Evolutionary conservation across 768 basidiomycete genomes (phyloP).

Genomic region (Mycena amicta): DNA sequence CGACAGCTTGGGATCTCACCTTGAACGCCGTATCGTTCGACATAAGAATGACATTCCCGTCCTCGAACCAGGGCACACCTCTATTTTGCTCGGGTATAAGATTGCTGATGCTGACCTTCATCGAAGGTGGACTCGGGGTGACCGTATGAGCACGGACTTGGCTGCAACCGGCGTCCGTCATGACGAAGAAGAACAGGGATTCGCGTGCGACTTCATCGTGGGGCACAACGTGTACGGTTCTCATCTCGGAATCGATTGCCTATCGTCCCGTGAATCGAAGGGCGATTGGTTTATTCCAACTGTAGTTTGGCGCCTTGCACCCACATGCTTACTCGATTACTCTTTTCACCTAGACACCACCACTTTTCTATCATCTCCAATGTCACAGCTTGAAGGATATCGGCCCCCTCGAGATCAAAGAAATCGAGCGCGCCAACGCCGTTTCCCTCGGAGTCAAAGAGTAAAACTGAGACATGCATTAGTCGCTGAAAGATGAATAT

Average conservation of each 20-base stretch:
- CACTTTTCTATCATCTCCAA: constrained; percentile 79
- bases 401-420: constrained; percentile 48
- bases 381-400: constrained; percentile 27
- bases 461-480: constrained; percentile 40
- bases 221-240: neutral
- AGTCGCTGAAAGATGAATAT: too few relatives aligned
- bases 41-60: constrained; percentile 17
- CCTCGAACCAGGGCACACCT: constrained; percentile 17
- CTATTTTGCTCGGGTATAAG: constrained; percentile 12
- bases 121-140: constrained; percentile 1
- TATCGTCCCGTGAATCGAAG: too few relatives aligned
- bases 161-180: constrained; percentile 18
- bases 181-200: neutral
- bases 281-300: constrained; percentile 6
- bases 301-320: constrained; percentile 62
- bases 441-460: constrained; percentile 43
- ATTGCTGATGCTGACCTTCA: constrained; percentile 20
- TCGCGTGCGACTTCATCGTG: neutral
- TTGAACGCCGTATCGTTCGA: constrained; percentile 17
- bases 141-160: too few relatives aligned
- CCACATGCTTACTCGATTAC: constrained; percentile 73
- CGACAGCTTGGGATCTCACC: neutral
- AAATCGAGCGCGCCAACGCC: constrained; percentile 75
- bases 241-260: constrained; percentile 2
- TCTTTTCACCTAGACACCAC: constrained; percentile 81